phyloP scores from a whole-genome alignment of 352 stramenopile species.

The Nothophytophthora sp. region DNA sequence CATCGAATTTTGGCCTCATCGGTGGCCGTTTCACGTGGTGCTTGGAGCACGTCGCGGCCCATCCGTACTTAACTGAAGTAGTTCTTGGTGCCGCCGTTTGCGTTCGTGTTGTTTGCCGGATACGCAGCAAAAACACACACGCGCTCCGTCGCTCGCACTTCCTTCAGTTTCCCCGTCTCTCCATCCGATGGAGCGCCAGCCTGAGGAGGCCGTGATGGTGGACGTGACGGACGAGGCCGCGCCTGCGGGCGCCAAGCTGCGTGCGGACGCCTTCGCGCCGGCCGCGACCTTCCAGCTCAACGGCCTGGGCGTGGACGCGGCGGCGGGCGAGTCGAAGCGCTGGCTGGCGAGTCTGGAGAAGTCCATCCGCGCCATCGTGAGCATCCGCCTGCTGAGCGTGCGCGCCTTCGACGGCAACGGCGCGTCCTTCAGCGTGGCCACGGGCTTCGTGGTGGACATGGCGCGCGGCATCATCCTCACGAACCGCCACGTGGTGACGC shows the following conservation, averaged over 20 bases:
- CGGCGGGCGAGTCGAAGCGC: constrained; percentile 55
- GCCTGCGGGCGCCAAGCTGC: not conserved
- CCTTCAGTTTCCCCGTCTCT: too few species aligned
- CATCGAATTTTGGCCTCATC: too few species aligned
- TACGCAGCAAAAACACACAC: too few species aligned
- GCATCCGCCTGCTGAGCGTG: constrained; percentile 86
- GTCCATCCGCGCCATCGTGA: constrained; percentile 81
- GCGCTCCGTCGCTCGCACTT: too few species aligned
- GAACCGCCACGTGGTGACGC: constrained; percentile 92
- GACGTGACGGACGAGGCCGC: not conserved
- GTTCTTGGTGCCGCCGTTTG: too few species aligned
- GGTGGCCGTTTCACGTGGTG: too few species aligned
- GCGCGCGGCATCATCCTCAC: constrained; percentile 89
- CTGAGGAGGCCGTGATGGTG: constrained; percentile 4
- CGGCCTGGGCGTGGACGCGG: constrained; percentile 36
- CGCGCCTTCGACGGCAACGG: constrained; percentile 89
- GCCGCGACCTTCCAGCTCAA: constrained; percentile 30
- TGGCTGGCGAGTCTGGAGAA: constrained; percentile 74
- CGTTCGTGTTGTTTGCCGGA: too few species aligned
- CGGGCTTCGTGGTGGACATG: constrained; percentile 92
- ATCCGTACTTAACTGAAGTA: too few species aligned
- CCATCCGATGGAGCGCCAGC: constrained; percentile 10
- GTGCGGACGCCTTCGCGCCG: constrained; percentile 2
- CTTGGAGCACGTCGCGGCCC: too few species aligned
- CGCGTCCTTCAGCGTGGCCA: constrained; percentile 87